Conservation (phyloP, 768 basidiomycete genomes). For the Dacryopinax primogenitus region DNA sequence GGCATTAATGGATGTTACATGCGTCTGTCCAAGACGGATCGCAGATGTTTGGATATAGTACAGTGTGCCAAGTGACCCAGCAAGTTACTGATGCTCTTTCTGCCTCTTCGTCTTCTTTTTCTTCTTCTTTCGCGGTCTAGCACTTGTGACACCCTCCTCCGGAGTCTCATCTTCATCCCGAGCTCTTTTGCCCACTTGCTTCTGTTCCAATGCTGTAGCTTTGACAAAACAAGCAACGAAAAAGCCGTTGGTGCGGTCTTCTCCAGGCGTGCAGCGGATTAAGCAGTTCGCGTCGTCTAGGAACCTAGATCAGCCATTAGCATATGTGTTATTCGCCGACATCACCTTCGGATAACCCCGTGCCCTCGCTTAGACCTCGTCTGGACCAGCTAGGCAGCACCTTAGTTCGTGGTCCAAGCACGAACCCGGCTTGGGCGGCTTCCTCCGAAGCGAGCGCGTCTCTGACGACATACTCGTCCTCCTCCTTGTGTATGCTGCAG, state of each 20-base stretch:
- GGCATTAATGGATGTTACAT: no score
- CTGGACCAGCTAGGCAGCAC: conserved; percentile 76
- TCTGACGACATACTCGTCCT: conserved; percentile 85
- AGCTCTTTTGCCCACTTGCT: conserved; percentile 3
- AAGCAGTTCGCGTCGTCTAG: conserved; percentile 47
- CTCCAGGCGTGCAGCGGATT: conserved; percentile 62
- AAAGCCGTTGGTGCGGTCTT: conserved; percentile 90
- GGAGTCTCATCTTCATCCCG: background rate
- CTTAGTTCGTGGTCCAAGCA: conserved; percentile 48
- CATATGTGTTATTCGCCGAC: background rate
- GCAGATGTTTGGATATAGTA: no score
- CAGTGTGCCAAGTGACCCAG: no score
- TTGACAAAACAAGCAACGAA: conserved; percentile 89
- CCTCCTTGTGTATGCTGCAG: conserved; percentile 82
- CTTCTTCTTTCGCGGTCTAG: conserved; percentile 7
- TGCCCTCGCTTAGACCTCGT: conserved; percentile 48
- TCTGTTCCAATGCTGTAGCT: background rate
- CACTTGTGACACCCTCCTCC: background rate
- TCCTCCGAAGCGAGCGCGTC: conserved; percentile 60
- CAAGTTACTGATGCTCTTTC: background rate
- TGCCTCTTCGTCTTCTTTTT: background rate
- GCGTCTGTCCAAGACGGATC: no score
- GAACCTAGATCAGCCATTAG: background rate
- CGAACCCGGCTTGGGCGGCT: conserved; percentile 47
- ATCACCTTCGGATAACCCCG: conserved; percentile 31